Evolutionary conservation across 345 rosid genomes (phyloP).

Genomic region (Citrus glauca): DNA sequence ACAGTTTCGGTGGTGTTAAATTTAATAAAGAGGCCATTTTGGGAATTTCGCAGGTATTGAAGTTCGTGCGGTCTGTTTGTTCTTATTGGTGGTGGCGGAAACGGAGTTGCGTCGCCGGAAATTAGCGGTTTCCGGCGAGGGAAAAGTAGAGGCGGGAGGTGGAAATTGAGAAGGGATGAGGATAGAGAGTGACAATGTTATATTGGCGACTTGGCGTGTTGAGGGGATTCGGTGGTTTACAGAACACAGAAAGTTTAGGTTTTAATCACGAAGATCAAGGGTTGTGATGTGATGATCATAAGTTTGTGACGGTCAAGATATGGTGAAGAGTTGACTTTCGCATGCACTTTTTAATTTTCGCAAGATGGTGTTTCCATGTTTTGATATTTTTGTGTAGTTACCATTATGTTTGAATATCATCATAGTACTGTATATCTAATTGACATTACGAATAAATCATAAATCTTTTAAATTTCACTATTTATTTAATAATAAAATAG

Average conservation of each 20-base stretch:
- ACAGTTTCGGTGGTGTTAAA: conserved; percentile 18
- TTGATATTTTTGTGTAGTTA: background rate
- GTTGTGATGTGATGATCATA: background rate
- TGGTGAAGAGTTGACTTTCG: too few relatives aligned
- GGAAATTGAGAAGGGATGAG: conserved; percentile 17
- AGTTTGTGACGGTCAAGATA: background rate
- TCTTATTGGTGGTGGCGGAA: background rate
- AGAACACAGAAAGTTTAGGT: background rate
- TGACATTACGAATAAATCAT: too few relatives aligned
- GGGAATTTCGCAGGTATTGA: background rate
- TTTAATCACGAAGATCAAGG: background rate
- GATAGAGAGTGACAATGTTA: conserved; percentile 5
- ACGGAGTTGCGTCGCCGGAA: conserved; percentile 18
- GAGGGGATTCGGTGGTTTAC: background rate
- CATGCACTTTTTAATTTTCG: background rate
- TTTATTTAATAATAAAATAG: too few relatives aligned
- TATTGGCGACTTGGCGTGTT: background rate
- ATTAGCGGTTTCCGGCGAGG: conserved; percentile 23
- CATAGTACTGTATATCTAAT: too few relatives aligned
- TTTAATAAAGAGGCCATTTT: conserved; percentile 38
- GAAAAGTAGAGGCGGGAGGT: conserved; percentile 19
- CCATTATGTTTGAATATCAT: background rate
- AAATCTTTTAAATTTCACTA: too few relatives aligned
- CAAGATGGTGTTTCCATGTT: background rate
- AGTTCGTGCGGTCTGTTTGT: background rate